Percentiles rank a stretch among this genome's conserved stretches.
Conservation (phyloP, 2,329 filamentous ascomycete species). For the Verruconis gallopava region DNA sequence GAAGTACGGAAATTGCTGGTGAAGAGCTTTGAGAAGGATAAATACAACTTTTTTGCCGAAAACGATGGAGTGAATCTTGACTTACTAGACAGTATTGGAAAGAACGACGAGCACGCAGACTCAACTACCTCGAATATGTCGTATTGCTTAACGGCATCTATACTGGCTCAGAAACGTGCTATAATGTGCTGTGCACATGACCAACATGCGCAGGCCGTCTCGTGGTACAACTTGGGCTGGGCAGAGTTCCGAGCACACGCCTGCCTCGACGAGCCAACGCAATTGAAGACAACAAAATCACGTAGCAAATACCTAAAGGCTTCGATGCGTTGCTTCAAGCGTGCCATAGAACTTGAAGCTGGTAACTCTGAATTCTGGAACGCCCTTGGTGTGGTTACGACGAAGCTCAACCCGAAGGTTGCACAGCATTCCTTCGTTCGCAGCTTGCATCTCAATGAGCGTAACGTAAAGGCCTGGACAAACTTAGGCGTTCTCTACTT, state of each 20-base stretch:
- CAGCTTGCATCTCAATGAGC: slow-evolving; percentile 82
- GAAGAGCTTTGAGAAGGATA: slow-evolving; percentile 37
- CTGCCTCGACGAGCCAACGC: slow-evolving; percentile 38
- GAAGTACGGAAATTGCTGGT: slow-evolving; percentile 47
- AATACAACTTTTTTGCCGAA: slow-evolving; percentile 51
- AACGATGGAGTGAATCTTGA: slow-evolving; percentile 51
- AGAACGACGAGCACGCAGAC: slow-evolving; percentile 14
- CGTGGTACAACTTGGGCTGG: slow-evolving; percentile 95
- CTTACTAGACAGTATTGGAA: slow-evolving; percentile 20
- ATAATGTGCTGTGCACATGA: slow-evolving; percentile 62
- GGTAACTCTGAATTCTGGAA: slow-evolving; percentile 98
- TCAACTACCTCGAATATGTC: slow-evolving; percentile 13
- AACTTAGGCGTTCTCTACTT: slow-evolving; percentile 82
- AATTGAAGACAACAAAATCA: slow-evolving; percentile 16
- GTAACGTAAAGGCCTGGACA: slow-evolving; percentile 74
- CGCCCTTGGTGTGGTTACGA: slow-evolving; percentile 80
- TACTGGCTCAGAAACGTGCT: slow-evolving; percentile 79
- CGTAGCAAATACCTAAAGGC: slow-evolving; percentile 55
- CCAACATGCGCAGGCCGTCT: slow-evolving; percentile 79
- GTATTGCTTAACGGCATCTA: slow-evolving; percentile 54
- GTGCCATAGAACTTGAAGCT: slow-evolving; percentile 87
- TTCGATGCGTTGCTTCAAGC: slow-evolving; percentile 82
- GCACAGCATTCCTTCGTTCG: slow-evolving; percentile 88
- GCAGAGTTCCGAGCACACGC: slow-evolving; percentile 72
- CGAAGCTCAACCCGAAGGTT: slow-evolving; percentile 70